phyloP scores from a whole-genome alignment of 805 yeast genomes.

The Candida wancherniae region DNA sequence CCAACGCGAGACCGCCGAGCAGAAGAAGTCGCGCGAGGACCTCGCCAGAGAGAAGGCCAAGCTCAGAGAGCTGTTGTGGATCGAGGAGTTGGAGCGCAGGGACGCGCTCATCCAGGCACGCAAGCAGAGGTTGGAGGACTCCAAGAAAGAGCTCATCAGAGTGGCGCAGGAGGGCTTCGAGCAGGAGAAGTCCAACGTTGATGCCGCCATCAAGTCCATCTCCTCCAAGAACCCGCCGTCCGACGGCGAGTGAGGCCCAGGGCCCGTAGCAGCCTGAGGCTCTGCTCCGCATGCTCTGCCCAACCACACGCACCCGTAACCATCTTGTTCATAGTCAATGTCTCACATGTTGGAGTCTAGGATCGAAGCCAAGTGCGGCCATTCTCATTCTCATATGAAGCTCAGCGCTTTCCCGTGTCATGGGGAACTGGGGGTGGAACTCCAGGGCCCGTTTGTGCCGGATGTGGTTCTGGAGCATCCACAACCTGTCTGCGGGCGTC shows the following conservation, averaged over 20 bases:
- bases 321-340: conserved; percentile 8
- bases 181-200: conserved; percentile 15
- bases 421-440: conserved; percentile 16
- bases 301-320: no score
- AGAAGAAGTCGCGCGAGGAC: conserved; percentile 50
- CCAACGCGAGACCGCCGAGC: conserved; percentile 46
- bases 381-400: not conserved
- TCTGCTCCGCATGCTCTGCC: not conserved
- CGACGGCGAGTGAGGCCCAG: no score
- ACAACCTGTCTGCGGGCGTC: conserved; percentile 14
- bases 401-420: conserved; percentile 2
- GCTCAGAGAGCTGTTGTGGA: conserved; percentile 81
- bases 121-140: conserved; percentile 58
- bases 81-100: conserved; percentile 83
- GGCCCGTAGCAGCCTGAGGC: conserved; percentile 1
- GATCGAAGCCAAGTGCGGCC: not conserved
- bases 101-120: conserved; percentile 69
- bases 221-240: no score
- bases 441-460: conserved; percentile 11
- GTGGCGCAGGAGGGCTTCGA: conserved; percentile 34
- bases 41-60: conserved; percentile 72
- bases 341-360: conserved; percentile 1
- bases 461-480: conserved; percentile 18
- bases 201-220: no score
- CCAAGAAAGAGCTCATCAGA: conserved; percentile 35